Evolutionary conservation across 2,329 filamentous ascomycete genomes (phyloP).

Genomic region (Aspergillus pseudoterreus): DNA sequence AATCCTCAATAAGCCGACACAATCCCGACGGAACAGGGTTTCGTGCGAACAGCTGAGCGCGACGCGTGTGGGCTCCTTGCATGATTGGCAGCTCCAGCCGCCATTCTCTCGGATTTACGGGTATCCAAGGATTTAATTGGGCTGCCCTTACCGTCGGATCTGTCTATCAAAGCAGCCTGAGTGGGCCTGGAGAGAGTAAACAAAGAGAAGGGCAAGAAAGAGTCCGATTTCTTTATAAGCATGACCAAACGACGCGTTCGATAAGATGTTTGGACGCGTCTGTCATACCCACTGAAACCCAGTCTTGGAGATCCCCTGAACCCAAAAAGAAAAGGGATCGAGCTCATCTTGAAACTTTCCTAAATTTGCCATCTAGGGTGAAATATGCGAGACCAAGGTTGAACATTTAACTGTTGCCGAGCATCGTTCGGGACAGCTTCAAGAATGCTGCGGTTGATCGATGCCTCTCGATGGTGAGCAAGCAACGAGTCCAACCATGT

Average conservation of each 20-base stretch:
- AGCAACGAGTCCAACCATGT: no score
- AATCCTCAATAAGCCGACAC: constrained; percentile 5
- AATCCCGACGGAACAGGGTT: constrained; percentile 1
- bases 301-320: neutral
- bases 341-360: no score
- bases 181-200: neutral
- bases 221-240: neutral
- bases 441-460: no score
- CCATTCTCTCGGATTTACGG: constrained; percentile 2
- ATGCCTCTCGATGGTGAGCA: no score
- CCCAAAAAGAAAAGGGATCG: neutral
- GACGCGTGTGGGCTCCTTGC: neutral
- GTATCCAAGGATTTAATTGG: neutral
- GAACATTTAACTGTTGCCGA: no score
- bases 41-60: neutral
- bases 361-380: no score
- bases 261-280: neutral
- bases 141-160: neutral
- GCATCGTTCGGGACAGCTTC: no score
- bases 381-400: no score
- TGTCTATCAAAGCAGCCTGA: neutral
- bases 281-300: neutral
- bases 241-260: neutral
- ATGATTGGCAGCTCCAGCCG: neutral
- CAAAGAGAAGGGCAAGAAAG: neutral